phyloP scores from a whole-genome alignment of 345 rosid genomes.

The Xanthoceras sorbifolium region DNA sequence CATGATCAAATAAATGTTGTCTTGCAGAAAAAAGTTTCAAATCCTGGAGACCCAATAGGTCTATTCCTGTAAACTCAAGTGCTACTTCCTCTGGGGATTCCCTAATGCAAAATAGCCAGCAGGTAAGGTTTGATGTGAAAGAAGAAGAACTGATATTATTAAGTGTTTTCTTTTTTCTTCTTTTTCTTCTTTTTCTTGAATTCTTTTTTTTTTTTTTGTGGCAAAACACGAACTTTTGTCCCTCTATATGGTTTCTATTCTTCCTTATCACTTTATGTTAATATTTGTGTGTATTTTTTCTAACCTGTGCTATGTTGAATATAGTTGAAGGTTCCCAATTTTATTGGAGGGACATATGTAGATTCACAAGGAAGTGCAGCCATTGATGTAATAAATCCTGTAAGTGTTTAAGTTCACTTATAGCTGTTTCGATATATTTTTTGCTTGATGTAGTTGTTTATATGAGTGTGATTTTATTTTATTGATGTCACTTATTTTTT shows the following conservation, averaged over 20 bases:
- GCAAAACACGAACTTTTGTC: not conserved
- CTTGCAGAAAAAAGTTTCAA: slow-evolving; percentile 41
- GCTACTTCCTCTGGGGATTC: slow-evolving; percentile 23
- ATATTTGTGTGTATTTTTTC: not conserved
- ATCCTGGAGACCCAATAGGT: slow-evolving; percentile 44
- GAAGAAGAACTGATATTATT: not conserved
- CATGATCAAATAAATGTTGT: not conserved
- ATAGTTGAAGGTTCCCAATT: slow-evolving; percentile 37
- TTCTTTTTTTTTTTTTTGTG: not conserved
- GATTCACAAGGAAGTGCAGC: slow-evolving; percentile 32
- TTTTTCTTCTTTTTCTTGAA: not conserved
- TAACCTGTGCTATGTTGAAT: not conserved
- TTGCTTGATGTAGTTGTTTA: slow-evolving; percentile 6
- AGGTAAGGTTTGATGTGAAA: slow-evolving; percentile 31
- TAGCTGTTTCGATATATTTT: not conserved
- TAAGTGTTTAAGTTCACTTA: slow-evolving; percentile 24
- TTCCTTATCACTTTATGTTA: not conserved
- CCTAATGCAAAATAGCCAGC: slow-evolving; percentile 25
- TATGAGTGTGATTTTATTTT: not conserved
- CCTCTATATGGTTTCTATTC: not conserved
- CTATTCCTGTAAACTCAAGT: slow-evolving; percentile 24
- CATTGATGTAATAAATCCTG: slow-evolving; percentile 45
- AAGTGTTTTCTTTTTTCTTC: not conserved
- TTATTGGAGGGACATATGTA: slow-evolving; percentile 45
- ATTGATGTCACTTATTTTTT: not conserved